These are phyloP conservation scores for Phialemoniopsis sp. DNA, from an alignment of 2,329 filamentous ascomycete genomes.

Conservation along the genomic window DNA sequence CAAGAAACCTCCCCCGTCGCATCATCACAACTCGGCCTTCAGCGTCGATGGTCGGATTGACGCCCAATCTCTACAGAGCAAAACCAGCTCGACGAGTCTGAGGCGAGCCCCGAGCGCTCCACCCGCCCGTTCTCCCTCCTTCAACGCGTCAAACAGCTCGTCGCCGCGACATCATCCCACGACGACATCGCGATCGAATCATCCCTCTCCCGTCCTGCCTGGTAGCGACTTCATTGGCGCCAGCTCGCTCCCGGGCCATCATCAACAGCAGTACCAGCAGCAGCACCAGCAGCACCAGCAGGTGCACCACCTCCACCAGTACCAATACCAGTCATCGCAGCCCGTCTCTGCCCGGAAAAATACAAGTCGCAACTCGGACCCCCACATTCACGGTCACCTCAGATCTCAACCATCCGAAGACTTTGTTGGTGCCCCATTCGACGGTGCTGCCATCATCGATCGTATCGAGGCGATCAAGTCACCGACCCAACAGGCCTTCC, in stretches of 20 bases:
- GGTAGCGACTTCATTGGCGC: conserved; percentile 39
- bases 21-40: conserved; percentile 43
- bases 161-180: conserved; percentile 41
- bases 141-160: conserved; percentile 44
- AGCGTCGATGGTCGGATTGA: conserved; percentile 51
- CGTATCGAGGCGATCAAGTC: conserved; percentile 52
- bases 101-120: conserved; percentile 58
- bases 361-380: conserved; percentile 14
- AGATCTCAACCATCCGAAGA: conserved; percentile 49
- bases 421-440: conserved; percentile 61
- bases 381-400: conserved; percentile 27
- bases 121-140: conserved; percentile 38
- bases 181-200: conserved; percentile 19
- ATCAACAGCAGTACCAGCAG: conserved; percentile 3
- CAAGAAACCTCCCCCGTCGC: conserved; percentile 54
- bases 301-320: conserved; percentile 5
- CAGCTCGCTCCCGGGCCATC: conserved; percentile 28
- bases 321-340: conserved; percentile 7
- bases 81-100: conserved; percentile 61
- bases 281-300: conserved; percentile 4
- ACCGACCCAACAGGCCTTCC: conserved; percentile 14
- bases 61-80: conserved; percentile 54
- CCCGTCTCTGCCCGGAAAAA: conserved; percentile 11
- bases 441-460: conserved; percentile 57
- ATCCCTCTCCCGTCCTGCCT: conserved; percentile 41